Conservation (phyloP, 768 basidiomycete genomes). For the Ramaria sp. region DNA sequence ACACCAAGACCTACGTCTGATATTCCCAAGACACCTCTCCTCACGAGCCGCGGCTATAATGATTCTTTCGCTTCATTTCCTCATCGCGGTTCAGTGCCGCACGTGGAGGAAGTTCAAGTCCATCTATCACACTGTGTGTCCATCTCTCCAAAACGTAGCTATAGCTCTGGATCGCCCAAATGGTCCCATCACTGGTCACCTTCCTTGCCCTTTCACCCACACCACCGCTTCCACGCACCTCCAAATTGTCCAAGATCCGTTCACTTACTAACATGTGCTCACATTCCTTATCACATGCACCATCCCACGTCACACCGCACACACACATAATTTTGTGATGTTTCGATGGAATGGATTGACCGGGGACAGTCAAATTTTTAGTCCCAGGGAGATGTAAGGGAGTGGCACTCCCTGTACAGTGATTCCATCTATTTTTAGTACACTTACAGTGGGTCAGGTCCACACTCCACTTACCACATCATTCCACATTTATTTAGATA, state of each 20-base stretch:
- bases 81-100: not conserved
- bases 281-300: not conserved
- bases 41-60: not conserved
- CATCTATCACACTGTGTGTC: not conserved
- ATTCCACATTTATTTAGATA: too few species aligned
- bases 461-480: too few species aligned
- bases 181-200: not conserved
- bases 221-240: not conserved
- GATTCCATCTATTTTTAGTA: too few species aligned
- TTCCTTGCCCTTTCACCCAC: not conserved
- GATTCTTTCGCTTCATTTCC: not conserved
- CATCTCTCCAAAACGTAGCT: not conserved
- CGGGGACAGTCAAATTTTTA: too few species aligned
- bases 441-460: too few species aligned
- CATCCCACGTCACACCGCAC: too few species aligned
- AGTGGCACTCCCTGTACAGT: too few species aligned
- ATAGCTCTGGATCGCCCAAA: not conserved
- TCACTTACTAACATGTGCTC: not conserved
- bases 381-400: too few species aligned
- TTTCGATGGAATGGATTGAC: too few species aligned
- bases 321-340: too few species aligned
- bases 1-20: not conserved
- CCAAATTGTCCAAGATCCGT: slow-evolving; percentile 1
- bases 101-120: not conserved
- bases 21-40: not conserved